Base-by-base conservation (phyloP, 1,284 basidiomycete species). In the Leccinum subatratum region DNA sequence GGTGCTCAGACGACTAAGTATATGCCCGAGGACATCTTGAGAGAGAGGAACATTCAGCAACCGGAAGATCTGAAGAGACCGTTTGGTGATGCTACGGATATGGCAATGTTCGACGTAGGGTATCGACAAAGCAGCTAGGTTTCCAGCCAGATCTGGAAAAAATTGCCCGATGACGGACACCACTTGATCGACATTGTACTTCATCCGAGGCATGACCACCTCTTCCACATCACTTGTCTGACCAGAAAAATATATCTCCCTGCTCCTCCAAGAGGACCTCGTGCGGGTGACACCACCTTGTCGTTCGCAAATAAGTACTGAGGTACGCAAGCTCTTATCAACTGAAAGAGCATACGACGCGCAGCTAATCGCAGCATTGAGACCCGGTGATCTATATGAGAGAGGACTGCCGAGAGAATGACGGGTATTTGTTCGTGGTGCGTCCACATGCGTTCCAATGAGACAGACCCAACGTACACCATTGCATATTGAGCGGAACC, bases 51-150 rank as follows among this genome's bases (percentile, higher is more conserved):
- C 91, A 70, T 87, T 85, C n/a, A 98, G 80, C 1, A 92, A 87
- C 48, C 94, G 88, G 78, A 95, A 95, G n/a, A 94, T 83, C 75
- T 97, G 94, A 69, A 98, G 83, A 3, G 95, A 96, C 37, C 94
- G 86, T 78, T 93, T 94, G 1, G 96, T 95, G 34, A 91, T 88
- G 62, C 90, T 89, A 51, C 94, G 87, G 68, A 95, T 93, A 4
- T 94, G 91, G 72, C 93, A 95, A 1, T 90, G 85, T 3, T 94
- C 94, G 2, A 94, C 92, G 91, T 96, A 97, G 39, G 83, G 79
- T 67, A 97, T 80, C 3, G 94, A 92, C 34, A 94, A 74, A 6
- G 88, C 87, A 6, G 93, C 94, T 90, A 96, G 95, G 62, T 86
- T n/a, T n/a, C n/a, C n/a, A n/a, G 86, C 81, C 48, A 96, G 77